Evolutionary conservation across 768 basidiomycete species (phyloP), one percentile per base, ranked within the genome.

Genomic region (Boletus rex-veris): DNA sequence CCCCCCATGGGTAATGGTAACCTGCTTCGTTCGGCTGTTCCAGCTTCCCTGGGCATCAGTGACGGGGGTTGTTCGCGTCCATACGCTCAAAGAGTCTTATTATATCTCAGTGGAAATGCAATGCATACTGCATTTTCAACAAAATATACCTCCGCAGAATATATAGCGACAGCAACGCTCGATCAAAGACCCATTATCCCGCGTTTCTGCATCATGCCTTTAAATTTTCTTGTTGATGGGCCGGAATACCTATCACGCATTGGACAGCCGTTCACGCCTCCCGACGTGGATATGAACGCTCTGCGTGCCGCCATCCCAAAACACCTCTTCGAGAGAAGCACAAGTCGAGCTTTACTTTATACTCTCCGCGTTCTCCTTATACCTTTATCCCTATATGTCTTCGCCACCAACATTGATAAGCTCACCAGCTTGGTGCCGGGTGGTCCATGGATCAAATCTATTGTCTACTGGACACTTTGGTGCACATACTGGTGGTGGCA

Each of bases 401-500:
- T 46, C 14, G 45, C 18, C 21, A 8, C 21, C 45, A 46, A 46
- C 19, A 46, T 46, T 15, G 45, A 35, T 8, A 21, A n/a, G 33
- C 31, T 45, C 18, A 35, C 19, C 16, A 36, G 33, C 45, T 36
- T 46, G 31, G 45, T 36, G 7, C 33, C 45, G 7, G 31, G 45
- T 16, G 33, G 21, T 21, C 33, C 7, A 14, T 36, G 19, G 45
- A 24, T 14, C 14, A 46, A 36, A 16, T 35, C 33, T 21, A 15
- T 24, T 8, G 18, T 18, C 21, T 16, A 35, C 33, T 36, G 45
- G 45, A 16, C 33, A 9, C 45, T 46, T 36, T 46, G 45, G 45
- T 46, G 33, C 45, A 24, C 45, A 7, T 46, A 46, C 21, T 46
- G 45, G 45, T 46, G 45, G 45, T 46, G 45, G 45, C 45, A 46